Percentiles rank a stretch among this genome's conserved stretches.
Evolutionary conservation across 495 filamentous ascomycete genomes (phyloP).

Genomic region (Letharia lupina): DNA sequence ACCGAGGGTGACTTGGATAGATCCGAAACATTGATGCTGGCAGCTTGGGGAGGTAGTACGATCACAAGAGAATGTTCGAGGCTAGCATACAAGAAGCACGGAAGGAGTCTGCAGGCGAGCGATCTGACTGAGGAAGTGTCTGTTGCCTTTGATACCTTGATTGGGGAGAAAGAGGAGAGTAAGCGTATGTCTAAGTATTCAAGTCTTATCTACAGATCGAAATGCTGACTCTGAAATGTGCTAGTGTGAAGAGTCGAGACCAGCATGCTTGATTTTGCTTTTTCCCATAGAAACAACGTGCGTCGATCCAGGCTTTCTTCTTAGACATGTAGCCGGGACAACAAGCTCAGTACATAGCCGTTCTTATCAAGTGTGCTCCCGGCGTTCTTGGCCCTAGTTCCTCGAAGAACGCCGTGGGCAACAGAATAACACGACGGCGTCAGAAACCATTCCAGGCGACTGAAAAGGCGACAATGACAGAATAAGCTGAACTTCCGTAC

Average conservation of each 20-base stretch:
- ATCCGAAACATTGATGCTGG: slow-evolving; percentile 62
- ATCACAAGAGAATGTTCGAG: slow-evolving; percentile 89
- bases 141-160: slow-evolving; percentile 67
- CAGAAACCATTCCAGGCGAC: not conserved
- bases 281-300: not conserved
- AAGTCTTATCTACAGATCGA: no score
- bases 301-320: not conserved
- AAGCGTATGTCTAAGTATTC: slow-evolving; percentile 20
- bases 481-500: not conserved
- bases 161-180: slow-evolving; percentile 49
- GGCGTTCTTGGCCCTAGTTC: not conserved
- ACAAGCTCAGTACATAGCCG: not conserved
- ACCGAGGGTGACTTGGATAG: slow-evolving; percentile 39
- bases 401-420: not conserved
- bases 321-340: not conserved
- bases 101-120: slow-evolving; percentile 84
- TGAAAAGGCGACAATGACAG: not conserved
- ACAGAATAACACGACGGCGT: not conserved
- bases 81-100: slow-evolving; percentile 77
- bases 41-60: slow-evolving; percentile 76
- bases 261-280: not conserved
- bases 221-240: no score
- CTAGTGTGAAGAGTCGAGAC: not conserved
- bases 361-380: not conserved
- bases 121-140: slow-evolving; percentile 91